These are phyloP conservation scores for Starmerella cellae DNA, from an alignment of 805 yeast species.

Conservation along the genomic window DNA sequence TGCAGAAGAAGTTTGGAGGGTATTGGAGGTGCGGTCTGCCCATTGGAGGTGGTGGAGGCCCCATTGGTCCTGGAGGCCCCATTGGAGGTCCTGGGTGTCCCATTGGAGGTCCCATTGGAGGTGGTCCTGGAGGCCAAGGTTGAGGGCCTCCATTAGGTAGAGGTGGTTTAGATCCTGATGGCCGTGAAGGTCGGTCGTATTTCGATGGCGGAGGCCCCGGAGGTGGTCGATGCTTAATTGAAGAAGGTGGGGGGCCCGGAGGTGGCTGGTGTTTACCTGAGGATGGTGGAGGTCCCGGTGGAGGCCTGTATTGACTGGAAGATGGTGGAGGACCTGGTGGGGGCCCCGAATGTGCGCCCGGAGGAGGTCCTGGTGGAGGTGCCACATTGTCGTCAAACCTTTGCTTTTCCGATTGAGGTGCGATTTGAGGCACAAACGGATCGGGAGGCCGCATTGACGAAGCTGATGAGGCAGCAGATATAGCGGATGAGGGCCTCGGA, in stretches of 20 bases:
- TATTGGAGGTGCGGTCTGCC: slow-evolving; percentile 37
- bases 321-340: neutral
- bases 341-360: neutral
- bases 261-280: slow-evolving; percentile 1
- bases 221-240: neutral
- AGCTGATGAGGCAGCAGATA: no score
- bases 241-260: slow-evolving; percentile 9
- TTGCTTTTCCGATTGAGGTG: neutral
- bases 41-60: slow-evolving; percentile 6
- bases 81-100: slow-evolving; percentile 3
- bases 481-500: no score
- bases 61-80: slow-evolving; percentile 4
- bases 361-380: no score
- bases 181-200: neutral
- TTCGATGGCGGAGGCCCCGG: slow-evolving; percentile 1
- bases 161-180: neutral
- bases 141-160: neutral
- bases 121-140: neutral
- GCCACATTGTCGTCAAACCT: neutral
- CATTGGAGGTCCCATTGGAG: neutral
- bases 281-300: neutral
- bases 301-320: no score
- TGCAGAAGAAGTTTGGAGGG: slow-evolving; percentile 47
- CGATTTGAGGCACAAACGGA: neutral
- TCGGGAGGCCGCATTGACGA: neutral